Evolutionary conservation across 257 asterid species (phyloP), one percentile per base, ranked within the genome.

Genomic region (Lavandula angustifolia): DNA sequence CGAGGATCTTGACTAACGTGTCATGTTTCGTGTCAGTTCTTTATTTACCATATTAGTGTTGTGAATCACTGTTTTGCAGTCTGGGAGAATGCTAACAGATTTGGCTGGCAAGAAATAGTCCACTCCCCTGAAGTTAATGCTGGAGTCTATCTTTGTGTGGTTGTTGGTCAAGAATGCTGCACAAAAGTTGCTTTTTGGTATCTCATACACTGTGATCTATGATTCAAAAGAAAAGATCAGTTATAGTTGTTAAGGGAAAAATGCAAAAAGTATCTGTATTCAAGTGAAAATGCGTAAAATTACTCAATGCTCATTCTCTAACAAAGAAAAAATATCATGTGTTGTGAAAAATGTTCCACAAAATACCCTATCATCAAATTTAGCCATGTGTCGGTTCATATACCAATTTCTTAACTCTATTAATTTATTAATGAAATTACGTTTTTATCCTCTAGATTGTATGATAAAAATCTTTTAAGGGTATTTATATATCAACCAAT

Each of bases 81-180:
- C 99, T 1, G 99, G 97, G 5, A 94, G 84, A 70, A 94, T 86
- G 89, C 99, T 94, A 38, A 87, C 73, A 62, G 99, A 94, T 53
- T 79, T 84, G 6, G 70, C 69, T 2, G 89, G 96, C 34, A 90
- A n/a, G 77, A 55, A 82, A 57, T 87, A 86, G 8, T 82, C 82
- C 0, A 72, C 67, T 0, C 91, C 95, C 84, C 86, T 83, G 71
- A 84, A 94, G 31, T 72, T 83, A 9, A 94, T 70, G 3, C 60
- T 78, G 9, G 29, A 42, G 14, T 73, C 54, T 4, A 32, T 71
- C 54, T 31, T 75, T 17, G 92, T 55, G 59, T 78, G 62, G 75
- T 82, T 86, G 86, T 94, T 94, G 46, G 86, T 75, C 82, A 94
- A 69, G 69, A 94, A 94, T 31, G 99, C 97, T 43, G 74, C 89